Evolutionary conservation across 352 stramenopile species (phyloP).

Genomic region (Globisporangium spiculum): DNA sequence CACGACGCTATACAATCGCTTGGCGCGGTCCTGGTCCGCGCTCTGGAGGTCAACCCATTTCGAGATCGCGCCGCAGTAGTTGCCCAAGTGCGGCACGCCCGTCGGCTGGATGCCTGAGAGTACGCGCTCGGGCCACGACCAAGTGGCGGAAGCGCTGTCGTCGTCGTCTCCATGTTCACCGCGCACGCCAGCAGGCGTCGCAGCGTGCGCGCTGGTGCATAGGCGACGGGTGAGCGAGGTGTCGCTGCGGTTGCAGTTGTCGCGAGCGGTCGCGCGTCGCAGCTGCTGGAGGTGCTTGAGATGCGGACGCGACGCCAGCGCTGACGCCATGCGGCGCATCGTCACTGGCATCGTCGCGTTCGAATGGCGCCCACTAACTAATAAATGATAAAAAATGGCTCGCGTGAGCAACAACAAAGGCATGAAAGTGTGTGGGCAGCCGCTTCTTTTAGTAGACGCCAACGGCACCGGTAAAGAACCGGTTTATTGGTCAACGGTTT

Average conservation of each 20-base stretch:
- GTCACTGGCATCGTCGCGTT: neutral
- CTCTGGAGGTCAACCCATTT: slow-evolving; percentile 97
- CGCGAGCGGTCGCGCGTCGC: neutral
- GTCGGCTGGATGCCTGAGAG: slow-evolving; percentile 98
- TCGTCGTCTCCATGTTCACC: neutral
- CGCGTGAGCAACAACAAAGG: neutral
- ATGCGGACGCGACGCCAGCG: slow-evolving; percentile 4
- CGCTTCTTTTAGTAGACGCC: neutral
- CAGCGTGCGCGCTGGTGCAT: neutral
- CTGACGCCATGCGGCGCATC: slow-evolving; percentile 4
- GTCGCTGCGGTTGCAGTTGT: neutral
- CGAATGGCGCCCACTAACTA: neutral
- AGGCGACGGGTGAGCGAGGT: neutral
- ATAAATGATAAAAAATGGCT: neutral
- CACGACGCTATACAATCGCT: slow-evolving; percentile 84
- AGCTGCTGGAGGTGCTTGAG: neutral
- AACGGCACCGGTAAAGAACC: neutral
- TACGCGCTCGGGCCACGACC: slow-evolving; percentile 51
- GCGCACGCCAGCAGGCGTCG: slow-evolving; percentile 8
- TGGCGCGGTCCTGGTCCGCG: slow-evolving; percentile 13
- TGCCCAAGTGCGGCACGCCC: slow-evolving; percentile 97
- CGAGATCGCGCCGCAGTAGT: slow-evolving; percentile 97
- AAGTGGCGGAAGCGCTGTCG: neutral
- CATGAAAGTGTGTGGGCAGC: neutral
- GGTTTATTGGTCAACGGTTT: too few relatives aligned